A percentile compares a stretch with the other conserved stretches of the same genome.
Evolutionary conservation across 1,284 basidiomycete genomes (phyloP).

Genomic region (Chalciporus sp.): DNA sequence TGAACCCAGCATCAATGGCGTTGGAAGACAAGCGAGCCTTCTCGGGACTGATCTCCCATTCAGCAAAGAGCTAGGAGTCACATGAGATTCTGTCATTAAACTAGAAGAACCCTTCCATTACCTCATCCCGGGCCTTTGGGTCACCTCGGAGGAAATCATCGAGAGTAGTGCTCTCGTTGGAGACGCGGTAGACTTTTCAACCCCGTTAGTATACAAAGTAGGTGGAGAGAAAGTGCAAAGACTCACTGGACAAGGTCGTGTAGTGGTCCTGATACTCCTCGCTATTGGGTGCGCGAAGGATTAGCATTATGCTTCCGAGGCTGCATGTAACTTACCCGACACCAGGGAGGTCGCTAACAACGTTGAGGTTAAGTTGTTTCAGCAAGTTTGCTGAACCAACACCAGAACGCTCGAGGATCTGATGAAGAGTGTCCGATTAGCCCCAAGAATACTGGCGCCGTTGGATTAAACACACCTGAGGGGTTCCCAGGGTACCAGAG

Average conservation of each 20-base stretch:
- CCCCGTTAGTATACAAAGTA: slow-evolving; percentile 2
- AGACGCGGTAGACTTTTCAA: slow-evolving; percentile 64
- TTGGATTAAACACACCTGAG: slow-evolving; percentile 38
- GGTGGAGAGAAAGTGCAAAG: slow-evolving; percentile 16
- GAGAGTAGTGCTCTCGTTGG: slow-evolving; percentile 61
- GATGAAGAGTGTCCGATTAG: background rate
- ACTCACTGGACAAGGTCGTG: slow-evolving; percentile 62
- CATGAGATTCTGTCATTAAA: background rate
- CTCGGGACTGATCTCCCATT: slow-evolving; percentile 71
- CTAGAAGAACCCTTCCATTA: slow-evolving; percentile 17
- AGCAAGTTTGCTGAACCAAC: slow-evolving; percentile 59
- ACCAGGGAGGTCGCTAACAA: slow-evolving; percentile 69
- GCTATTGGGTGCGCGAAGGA: slow-evolving; percentile 33
- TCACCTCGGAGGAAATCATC: slow-evolving; percentile 74
- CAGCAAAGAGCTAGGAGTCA: slow-evolving; percentile 51
- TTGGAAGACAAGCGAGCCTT: slow-evolving; percentile 71
- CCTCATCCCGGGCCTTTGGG: slow-evolving; percentile 57
- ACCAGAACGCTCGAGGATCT: slow-evolving; percentile 73
- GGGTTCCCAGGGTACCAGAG: slow-evolving; percentile 67
- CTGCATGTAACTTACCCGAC: slow-evolving; percentile 52
- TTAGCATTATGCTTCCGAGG: background rate
- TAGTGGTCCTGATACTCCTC: slow-evolving; percentile 78
- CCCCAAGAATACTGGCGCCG: background rate
- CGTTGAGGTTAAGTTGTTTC: slow-evolving; percentile 58
- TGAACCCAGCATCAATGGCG: slow-evolving; percentile 73